phyloP scores from a whole-genome alignment of 2,329 filamentous ascomycete species.

The Bertia moriformis region DNA sequence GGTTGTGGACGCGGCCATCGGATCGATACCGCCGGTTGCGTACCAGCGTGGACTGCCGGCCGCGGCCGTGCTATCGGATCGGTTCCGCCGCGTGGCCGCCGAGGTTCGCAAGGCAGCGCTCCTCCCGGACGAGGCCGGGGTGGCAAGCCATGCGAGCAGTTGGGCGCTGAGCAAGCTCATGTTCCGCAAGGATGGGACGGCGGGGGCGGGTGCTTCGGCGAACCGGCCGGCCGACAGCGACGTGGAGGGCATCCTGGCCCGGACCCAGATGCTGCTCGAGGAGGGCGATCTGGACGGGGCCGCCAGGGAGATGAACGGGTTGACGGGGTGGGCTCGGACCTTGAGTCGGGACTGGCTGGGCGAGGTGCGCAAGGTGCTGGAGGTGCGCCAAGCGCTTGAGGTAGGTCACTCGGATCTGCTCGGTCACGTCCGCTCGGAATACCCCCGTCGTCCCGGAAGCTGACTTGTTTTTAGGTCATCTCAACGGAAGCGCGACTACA shows the following conservation, averaged over 20 bases:
- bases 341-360: constrained; percentile 85
- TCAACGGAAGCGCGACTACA: constrained; percentile 78
- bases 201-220: constrained; percentile 52
- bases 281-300: constrained; percentile 85
- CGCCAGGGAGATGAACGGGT: constrained; percentile 83
- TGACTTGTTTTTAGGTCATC: constrained; percentile 50
- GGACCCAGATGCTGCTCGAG: constrained; percentile 80
- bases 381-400: constrained; percentile 91
- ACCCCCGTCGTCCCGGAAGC: constrained; percentile 1
- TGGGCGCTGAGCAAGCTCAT: constrained; percentile 82
- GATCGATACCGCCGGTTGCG: constrained; percentile 80
- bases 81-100: constrained; percentile 79
- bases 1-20: constrained; percentile 83
- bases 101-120: constrained; percentile 92
- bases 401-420: constrained; percentile 36
- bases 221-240: constrained; percentile 44
- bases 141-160: constrained; percentile 85
- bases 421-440: constrained; percentile 2
- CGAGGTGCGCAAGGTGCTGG: constrained; percentile 80
- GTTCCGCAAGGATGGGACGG: constrained; percentile 92
- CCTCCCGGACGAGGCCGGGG: constrained; percentile 81
- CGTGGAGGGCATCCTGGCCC: constrained; percentile 81
- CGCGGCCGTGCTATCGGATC: constrained; percentile 74
- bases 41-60: constrained; percentile 87
- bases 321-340: constrained; percentile 89